Conservation (phyloP, 2,329 filamentous ascomycete species). For the Karstenula rhodostoma region DNA sequence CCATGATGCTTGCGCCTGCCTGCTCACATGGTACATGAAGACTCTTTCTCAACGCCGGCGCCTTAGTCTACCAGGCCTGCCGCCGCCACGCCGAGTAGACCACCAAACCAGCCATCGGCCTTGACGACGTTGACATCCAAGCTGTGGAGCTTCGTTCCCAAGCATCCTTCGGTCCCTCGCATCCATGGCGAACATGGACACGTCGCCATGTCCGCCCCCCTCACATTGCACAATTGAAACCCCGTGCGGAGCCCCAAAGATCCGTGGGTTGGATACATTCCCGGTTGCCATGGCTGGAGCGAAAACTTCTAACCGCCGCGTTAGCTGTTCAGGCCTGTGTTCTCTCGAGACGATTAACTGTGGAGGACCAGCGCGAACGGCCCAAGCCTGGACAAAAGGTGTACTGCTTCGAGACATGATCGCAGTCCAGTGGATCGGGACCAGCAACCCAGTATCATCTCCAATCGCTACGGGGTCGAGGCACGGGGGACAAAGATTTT, state of each 20-base stretch:
- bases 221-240: neutral
- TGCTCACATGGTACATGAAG: conserved; percentile 8
- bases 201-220: neutral
- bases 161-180: neutral
- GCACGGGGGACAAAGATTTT: conserved; percentile 10
- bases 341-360: conserved; percentile 10
- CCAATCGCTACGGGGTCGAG: conserved; percentile 14
- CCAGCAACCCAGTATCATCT: conserved; percentile 22
- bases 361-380: conserved; percentile 13
- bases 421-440: conserved; percentile 22
- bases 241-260: neutral
- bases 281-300: neutral
- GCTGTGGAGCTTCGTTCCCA: neutral
- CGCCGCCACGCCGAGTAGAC: neutral
- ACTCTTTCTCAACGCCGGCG: conserved; percentile 1
- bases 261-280: neutral
- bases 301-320: conserved; percentile 13
- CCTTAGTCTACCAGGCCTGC: neutral
- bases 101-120: neutral
- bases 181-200: neutral
- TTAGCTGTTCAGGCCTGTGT: conserved; percentile 18
- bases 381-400: conserved; percentile 19
- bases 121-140: neutral
- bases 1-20: conserved; percentile 1
- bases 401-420: conserved; percentile 17